Evolutionary conservation across 345 rosid species (phyloP).

Genomic region (Euphorbia peplus): DNA sequence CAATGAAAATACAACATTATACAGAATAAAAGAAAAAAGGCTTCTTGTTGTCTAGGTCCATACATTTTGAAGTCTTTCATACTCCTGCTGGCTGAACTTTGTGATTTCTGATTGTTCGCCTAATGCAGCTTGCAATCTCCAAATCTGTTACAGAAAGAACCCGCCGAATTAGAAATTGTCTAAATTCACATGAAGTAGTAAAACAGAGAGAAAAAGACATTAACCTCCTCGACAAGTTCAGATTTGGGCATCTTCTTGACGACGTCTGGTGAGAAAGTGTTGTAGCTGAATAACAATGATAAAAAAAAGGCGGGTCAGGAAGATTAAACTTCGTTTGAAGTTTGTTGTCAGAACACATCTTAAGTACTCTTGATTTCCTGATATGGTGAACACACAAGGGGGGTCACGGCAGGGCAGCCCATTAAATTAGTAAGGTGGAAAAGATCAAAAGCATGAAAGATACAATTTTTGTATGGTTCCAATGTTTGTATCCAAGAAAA

Average conservation of each 20-base stretch:
- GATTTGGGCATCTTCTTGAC: conserved; percentile 82
- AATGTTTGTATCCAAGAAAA: too few species aligned
- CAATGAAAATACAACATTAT: not conserved
- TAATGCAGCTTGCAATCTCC: conserved; percentile 71
- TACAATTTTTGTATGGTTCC: too few species aligned
- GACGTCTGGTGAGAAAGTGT: conserved; percentile 71
- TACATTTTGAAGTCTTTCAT: conserved; percentile 83
- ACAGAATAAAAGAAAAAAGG: not conserved
- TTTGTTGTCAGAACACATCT: too few species aligned
- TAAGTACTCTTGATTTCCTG: too few species aligned
- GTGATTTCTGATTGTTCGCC: conserved; percentile 75
- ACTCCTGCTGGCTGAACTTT: conserved; percentile 68
- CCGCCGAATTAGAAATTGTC: not conserved
- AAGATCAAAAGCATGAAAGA: too few species aligned
- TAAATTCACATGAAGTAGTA: not conserved
- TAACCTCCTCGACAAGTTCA: conserved; percentile 78
- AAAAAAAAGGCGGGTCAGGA: conserved; percentile 16
- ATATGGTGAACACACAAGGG: too few species aligned
- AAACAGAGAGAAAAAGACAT: not conserved
- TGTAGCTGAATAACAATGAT: conserved; percentile 52
- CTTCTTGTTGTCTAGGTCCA: not conserved
- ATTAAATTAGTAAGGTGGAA: too few species aligned
- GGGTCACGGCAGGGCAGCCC: too few species aligned
- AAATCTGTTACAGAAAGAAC: conserved; percentile 42
- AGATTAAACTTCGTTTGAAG: not conserved